Base-by-base conservation (phyloP, 768 basidiomycete genomes). In the Pholiota molesta region DNA sequence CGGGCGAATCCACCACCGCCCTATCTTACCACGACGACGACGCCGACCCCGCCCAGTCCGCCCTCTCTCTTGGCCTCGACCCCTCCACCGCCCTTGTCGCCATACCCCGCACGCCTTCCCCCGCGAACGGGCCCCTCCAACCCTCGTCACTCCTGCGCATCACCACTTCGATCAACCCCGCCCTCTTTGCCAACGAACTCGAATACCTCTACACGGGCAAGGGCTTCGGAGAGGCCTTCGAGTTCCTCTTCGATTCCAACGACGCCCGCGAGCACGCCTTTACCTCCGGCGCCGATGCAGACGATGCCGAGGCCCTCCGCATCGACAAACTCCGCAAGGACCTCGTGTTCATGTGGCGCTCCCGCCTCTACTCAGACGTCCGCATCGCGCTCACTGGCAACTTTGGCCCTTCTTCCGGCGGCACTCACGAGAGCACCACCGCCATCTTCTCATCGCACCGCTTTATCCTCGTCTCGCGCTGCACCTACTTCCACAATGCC, bases 301-400 rank as follows among this genome's bases (percentile, higher is more conserved):
- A 68, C 23, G 67, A 69, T 35, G 67, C 66, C 33, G 78, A 81
- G 56, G 72, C 84, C 45, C 77, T 83, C 49, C 79, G 93, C 14
- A 77, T 92, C 42, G 93, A 94, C 73, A 93, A 95, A 76, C 85
- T 97, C 10, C 86, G 94, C 62, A 94, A 94, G 74, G 97, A 98
- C 70, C 82, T 97, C 29, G 92, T 96, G 23, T 97, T 90, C 79
- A 97, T 95, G 94, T 98, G 96, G 97, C 80, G 97, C 33, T 92
- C 91, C 13, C 87, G 95, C 53, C 86, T 99, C 17, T 99, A 95
- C 72, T 93, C 94, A 2, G 97, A 99, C 74, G 86, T 97, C 23
- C 86, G 90, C 56, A 88, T 99, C 58, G 83, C 89, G 0, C 84
- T 96, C 62, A 84, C 86, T 0, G 89, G 89, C 52, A 86, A 82